Evolutionary conservation across 1,284 basidiomycete species (phyloP).

Genomic region (Rhodofomes roseus): DNA sequence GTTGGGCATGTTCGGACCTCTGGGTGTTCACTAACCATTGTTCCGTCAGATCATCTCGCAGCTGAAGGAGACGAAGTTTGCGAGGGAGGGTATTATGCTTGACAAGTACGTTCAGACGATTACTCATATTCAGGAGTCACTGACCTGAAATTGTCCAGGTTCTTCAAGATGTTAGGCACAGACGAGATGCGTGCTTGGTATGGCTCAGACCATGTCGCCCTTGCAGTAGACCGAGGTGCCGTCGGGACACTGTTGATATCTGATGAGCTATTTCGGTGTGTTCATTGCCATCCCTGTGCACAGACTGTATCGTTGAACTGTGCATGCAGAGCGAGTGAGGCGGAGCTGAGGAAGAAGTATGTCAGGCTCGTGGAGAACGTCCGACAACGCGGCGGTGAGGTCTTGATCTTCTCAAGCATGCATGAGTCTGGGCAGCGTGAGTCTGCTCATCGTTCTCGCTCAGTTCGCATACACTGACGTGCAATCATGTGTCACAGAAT

Average conservation of each 20-base stretch:
- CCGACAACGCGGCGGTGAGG: slow-evolving; percentile 86
- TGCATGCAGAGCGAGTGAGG: slow-evolving; percentile 59
- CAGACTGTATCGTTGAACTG: background rate
- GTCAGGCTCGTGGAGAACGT: slow-evolving; percentile 90
- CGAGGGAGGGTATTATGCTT: slow-evolving; percentile 86
- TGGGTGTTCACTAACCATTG: background rate
- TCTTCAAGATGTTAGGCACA: slow-evolving; percentile 93
- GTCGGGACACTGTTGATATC: slow-evolving; percentile 94
- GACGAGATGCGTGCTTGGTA: slow-evolving; percentile 99
- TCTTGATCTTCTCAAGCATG: slow-evolving; percentile 97
- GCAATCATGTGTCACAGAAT: slow-evolving; percentile 48
- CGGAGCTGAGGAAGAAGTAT: slow-evolving; percentile 76
- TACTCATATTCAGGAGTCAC: background rate
- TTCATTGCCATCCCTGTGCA: background rate
- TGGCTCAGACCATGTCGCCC: slow-evolving; percentile 88
- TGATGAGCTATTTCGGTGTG: slow-evolving; percentile 88
- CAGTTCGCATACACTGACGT: background rate
- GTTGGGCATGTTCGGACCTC: slow-evolving; percentile 9
- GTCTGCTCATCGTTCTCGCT: slow-evolving; percentile 24
- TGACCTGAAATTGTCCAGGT: slow-evolving; percentile 45
- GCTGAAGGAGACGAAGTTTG: slow-evolving; percentile 97
- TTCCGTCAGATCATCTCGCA: slow-evolving; percentile 59
- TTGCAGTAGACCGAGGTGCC: slow-evolving; percentile 91
- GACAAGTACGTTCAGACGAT: slow-evolving; percentile 60
- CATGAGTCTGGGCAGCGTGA: slow-evolving; percentile 95